Base-by-base conservation (phyloP, 176 grass and related monocot genomes). In the Rhynchospora pubera region DNA sequence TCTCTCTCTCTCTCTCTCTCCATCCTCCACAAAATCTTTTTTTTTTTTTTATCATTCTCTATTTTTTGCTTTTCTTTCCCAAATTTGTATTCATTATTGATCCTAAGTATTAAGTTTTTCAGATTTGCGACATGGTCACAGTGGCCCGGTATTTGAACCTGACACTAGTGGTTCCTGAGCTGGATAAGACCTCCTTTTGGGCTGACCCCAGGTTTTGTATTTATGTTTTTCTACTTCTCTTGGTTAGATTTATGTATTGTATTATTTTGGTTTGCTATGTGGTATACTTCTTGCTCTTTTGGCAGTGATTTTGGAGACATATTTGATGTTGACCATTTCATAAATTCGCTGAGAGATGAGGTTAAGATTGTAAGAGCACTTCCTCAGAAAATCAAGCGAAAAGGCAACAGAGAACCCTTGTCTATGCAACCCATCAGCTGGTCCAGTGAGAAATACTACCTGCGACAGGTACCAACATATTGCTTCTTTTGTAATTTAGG, bases 161-260 rank as follows among this genome's bases (percentile, higher is more conserved):
- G 65, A 98, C 92, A n/a, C 83, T 98, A 69, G 90, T 98, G 13
- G 63, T 93, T 88, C 96, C 96, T 64, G 89, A 98, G 92, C 96
- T 94, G 63, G 96, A 98, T 88, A 98, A 98, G 79, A 90, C 90
- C 82, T 98, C 92, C 86, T 98, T 98, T 88, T 98, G 96, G 96
- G 90, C 92, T 87, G 96, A 98, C 86, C 90, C 92, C 71, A 94
- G 95, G 95, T 97, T 77, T 23, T 91, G 78, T 14, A 87, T 12
- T 65, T 64, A 19, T 39, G 22, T 9, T 2, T 78, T 75, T 6
- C 9, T 16, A 61, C 47, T 61, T 81, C 5, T 7, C 2, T 88
- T 52, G 26, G 2, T 50, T 78, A 23, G 57, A 85, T 84, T 18
- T 48, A 62, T 53, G 43, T 55, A 60, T 32, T 85, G 13, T 76